Evolutionary conservation across 1,284 basidiomycete genomes (phyloP), one percentile per base, ranked within the genome.

Genomic region (Abortiporus biennis): DNA sequence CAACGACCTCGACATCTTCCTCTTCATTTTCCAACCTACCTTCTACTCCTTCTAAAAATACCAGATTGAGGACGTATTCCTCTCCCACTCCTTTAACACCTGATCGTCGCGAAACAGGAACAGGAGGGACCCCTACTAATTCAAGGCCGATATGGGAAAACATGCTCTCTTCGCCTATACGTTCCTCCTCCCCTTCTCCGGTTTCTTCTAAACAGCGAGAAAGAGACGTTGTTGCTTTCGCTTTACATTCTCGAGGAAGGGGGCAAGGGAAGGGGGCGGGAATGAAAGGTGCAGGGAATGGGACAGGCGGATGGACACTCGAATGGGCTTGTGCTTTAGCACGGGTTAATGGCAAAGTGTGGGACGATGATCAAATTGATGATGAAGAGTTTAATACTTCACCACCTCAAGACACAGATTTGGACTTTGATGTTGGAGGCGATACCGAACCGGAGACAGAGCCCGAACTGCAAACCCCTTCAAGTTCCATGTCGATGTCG

Each of bases 291-390:
- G 4, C 25, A 16, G n/a, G 27, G 27, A 40, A 6, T 24, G 12
- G 15, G 4, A 32, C n/a, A 13, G 4, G 35, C 47, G 60, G 68
- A 44, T 65, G 71, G 27, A 82, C 79, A 25, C 68, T 85, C 19
- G 83, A 85, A 55, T 86, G 80, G 77, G 83, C 83, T 3, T 85
- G 83, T 57, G 83, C 78, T 0, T 71, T 74, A 6, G 78, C 78
- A 25, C 53, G 68, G 22, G 39, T 69, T 6, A 59, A 59, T 4
- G 61, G 27, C 13, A 4, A 32, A 45, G 6, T 31, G 43, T 29
- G 23, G 54, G 47, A 36, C 49, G 45, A 37, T 25, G 50, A 46
- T 0, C 38, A 46, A 6, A 48, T 42, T 13, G 56, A 50, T 16
- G 56, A 56, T 6, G 53, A 50, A 5, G 59, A 55, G 6, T 52